phyloP scores from a whole-genome alignment of 2,329 filamentous ascomycete genomes.

The Torrubiella hemipterigena region DNA sequence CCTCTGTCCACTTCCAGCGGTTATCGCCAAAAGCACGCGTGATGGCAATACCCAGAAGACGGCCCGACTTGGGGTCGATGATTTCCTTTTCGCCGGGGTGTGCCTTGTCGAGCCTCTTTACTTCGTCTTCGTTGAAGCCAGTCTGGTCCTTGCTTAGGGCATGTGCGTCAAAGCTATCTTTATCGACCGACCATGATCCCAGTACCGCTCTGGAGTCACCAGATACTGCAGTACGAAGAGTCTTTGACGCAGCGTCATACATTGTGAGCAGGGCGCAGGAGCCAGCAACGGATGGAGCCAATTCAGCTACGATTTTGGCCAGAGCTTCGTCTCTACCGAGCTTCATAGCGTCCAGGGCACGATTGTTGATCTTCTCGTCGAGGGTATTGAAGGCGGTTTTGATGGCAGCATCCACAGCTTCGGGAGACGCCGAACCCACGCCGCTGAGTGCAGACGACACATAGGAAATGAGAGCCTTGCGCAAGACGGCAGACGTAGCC shows the following conservation, averaged over 20 bases:
- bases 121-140: slow-evolving; percentile 48
- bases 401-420: slow-evolving; percentile 41
- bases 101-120: slow-evolving; percentile 36
- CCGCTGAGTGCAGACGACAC: slow-evolving; percentile 23
- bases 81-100: slow-evolving; percentile 54
- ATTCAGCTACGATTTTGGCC: slow-evolving; percentile 14
- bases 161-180: slow-evolving; percentile 33
- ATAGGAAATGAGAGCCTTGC: slow-evolving; percentile 26
- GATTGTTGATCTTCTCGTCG: slow-evolving; percentile 41
- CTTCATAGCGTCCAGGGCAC: slow-evolving; percentile 19
- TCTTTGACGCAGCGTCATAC: slow-evolving; percentile 41
- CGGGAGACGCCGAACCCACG: slow-evolving; percentile 23
- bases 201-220: slow-evolving; percentile 59
- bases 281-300: slow-evolving; percentile 31
- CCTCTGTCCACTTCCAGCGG: slow-evolving; percentile 53
- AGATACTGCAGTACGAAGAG: slow-evolving; percentile 50
- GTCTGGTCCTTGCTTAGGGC: slow-evolving; percentile 55
- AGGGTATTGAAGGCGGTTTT: slow-evolving; percentile 43
- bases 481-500: slow-evolving; percentile 27
- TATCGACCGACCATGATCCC: slow-evolving; percentile 30
- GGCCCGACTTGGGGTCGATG: slow-evolving; percentile 32
- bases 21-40: slow-evolving; percentile 58
- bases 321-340: slow-evolving; percentile 15
- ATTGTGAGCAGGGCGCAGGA: slow-evolving; percentile 53
- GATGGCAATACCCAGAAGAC: slow-evolving; percentile 48